Conservation (phyloP, 2,329 filamentous ascomycete species). For the Aschersonia sp. region DNA sequence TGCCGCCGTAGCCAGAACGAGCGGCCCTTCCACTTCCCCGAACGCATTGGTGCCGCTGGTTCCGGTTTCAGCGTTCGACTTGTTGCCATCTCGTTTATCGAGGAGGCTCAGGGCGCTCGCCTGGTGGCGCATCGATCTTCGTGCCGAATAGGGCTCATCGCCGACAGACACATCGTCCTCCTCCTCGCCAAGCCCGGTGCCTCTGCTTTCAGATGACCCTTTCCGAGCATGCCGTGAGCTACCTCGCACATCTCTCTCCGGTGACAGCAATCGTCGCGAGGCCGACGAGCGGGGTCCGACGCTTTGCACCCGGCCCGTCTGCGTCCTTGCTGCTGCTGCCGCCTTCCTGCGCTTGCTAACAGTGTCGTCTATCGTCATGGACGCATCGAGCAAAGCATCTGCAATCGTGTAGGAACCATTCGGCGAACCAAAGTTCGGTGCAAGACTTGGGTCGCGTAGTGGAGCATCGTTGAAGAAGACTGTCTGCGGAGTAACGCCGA, state of each 20-base stretch:
- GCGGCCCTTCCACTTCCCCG: slow-evolving; percentile 44
- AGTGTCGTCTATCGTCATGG: slow-evolving; percentile 67
- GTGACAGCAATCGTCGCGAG: slow-evolving; percentile 15
- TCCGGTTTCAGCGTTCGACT: slow-evolving; percentile 42
- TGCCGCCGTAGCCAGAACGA: slow-evolving; percentile 19
- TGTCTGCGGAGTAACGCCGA: slow-evolving; percentile 72
- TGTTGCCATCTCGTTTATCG: slow-evolving; percentile 43
- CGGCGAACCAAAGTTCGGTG: slow-evolving; percentile 16
- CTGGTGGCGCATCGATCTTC: slow-evolving; percentile 37
- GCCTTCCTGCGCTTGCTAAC: slow-evolving; percentile 35
- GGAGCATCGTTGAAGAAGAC: slow-evolving; percentile 79
- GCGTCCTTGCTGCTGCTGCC: slow-evolving; percentile 32
- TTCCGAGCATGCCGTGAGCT: slow-evolving; percentile 23
- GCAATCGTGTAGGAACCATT: slow-evolving; percentile 59
- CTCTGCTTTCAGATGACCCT: slow-evolving; percentile 16
- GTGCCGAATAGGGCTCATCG: slow-evolving; percentile 26
- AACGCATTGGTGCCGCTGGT: slow-evolving; percentile 46
- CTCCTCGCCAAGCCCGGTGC: slow-evolving; percentile 7
- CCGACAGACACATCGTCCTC: slow-evolving; percentile 21
- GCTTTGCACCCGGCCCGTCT: slow-evolving; percentile 28
- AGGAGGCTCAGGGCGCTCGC: slow-evolving; percentile 45
- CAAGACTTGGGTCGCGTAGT: slow-evolving; percentile 25
- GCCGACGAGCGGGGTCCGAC: slow-evolving; percentile 14
- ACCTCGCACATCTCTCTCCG: slow-evolving; percentile 12
- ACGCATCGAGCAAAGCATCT: slow-evolving; percentile 83